A percentile compares a stretch with the other conserved stretches of the same genome.
These are phyloP conservation scores for Arthroderma sp. DNA, from an alignment of 2,329 filamentous ascomycete species.

Conservation along the genomic window DNA sequence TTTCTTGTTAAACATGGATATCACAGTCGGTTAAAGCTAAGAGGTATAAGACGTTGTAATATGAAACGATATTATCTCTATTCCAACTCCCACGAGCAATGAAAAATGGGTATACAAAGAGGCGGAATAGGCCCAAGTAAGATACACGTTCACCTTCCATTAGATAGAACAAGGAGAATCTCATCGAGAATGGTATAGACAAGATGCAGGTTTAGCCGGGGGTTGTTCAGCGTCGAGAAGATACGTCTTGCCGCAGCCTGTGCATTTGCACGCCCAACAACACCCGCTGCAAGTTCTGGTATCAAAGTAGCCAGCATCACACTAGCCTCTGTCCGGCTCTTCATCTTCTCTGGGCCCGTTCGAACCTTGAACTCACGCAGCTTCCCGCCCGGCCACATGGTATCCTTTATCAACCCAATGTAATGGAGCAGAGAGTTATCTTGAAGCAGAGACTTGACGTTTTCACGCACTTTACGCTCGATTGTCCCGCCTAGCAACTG, in stretches of 20 bases:
- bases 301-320: constrained; percentile 80
- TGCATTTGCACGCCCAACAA: constrained; percentile 85
- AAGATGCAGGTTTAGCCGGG: constrained; percentile 65
- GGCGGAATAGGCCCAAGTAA: no score
- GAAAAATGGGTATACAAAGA: background rate
- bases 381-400: constrained; percentile 59
- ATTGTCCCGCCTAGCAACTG: constrained; percentile 93
- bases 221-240: constrained; percentile 85
- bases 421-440: constrained; percentile 71
- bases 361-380: constrained; percentile 44
- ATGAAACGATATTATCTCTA: background rate
- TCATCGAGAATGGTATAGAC: constrained; percentile 62
- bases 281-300: constrained; percentile 81
- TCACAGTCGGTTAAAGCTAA: background rate
- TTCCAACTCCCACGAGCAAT: background rate
- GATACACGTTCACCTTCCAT: constrained; percentile 11
- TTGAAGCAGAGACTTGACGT: constrained; percentile 57
- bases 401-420: constrained; percentile 58
- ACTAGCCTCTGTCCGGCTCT: constrained; percentile 74
- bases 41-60: no score
- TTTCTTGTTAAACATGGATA: background rate
- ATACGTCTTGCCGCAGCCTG: constrained; percentile 79
- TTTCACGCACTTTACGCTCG: constrained; percentile 86
- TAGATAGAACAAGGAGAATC: constrained; percentile 54
- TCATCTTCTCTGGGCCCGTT: constrained; percentile 60